These are phyloP conservation scores for Podospora sp. DNA, from an alignment of 495 filamentous ascomycete genomes.

Conservation along the genomic window DNA sequence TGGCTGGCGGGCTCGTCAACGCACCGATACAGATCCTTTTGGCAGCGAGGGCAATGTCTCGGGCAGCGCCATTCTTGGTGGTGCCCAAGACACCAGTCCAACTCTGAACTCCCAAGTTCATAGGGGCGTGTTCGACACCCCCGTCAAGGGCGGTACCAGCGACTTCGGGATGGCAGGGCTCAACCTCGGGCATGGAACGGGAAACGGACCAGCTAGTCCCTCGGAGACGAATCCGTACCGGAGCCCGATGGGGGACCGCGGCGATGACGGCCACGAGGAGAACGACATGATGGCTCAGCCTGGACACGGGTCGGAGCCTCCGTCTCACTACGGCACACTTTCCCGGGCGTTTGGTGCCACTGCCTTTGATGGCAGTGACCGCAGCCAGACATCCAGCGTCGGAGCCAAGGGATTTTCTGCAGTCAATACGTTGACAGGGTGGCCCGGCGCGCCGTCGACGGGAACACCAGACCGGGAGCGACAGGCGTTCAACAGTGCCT, in stretches of 20 bases:
- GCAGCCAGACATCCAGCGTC: constrained; percentile 86
- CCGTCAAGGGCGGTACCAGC: constrained; percentile 57
- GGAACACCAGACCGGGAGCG: constrained; percentile 81
- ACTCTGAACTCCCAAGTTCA: constrained; percentile 42
- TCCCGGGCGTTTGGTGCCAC: constrained; percentile 50
- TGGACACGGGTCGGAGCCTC: constrained; percentile 42
- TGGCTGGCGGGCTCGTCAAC: constrained; percentile 54
- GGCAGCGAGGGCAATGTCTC: constrained; percentile 63
- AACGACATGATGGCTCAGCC: constrained; percentile 54
- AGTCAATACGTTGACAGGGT: constrained; percentile 67
- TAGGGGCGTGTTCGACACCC: constrained; percentile 55
- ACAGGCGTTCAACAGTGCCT: constrained; percentile 59
- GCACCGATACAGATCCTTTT: constrained; percentile 85
- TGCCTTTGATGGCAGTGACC: constrained; percentile 73
- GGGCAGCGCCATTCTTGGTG: constrained; percentile 80
- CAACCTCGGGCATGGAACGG: constrained; percentile 55
- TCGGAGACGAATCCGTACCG: constrained; percentile 98
- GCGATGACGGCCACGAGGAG: constrained; percentile 70
- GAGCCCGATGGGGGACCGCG: constrained; percentile 68
- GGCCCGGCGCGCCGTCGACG: constrained; percentile 63
- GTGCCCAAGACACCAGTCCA: constrained; percentile 71
- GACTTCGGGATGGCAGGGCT: constrained; percentile 86
- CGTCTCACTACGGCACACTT: constrained; percentile 49
- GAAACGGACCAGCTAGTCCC: constrained; percentile 71
- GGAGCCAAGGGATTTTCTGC: constrained; percentile 72